phyloP scores from a whole-genome alignment of 129 eudicot species.

The Lonicera japonica region DNA sequence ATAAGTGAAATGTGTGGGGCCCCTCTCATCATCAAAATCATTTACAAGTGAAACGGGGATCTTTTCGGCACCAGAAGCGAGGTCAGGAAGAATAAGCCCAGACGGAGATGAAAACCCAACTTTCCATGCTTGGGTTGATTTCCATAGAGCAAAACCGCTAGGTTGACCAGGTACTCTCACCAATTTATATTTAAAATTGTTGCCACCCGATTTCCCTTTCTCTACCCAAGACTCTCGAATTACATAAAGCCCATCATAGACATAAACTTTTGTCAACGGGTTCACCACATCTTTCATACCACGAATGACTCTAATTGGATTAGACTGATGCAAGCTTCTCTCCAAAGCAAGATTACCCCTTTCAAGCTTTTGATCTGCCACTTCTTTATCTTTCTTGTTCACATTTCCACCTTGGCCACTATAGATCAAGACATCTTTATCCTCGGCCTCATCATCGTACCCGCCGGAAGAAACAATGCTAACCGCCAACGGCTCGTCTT shows the following conservation, averaged over 20 bases:
- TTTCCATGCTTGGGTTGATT: slow-evolving; percentile 44
- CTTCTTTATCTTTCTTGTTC: slow-evolving; percentile 34
- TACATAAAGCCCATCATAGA: slow-evolving; percentile 52
- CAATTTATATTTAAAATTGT: slow-evolving; percentile 48
- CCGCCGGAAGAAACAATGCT: slow-evolving; percentile 64
- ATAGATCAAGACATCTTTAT: slow-evolving; percentile 46
- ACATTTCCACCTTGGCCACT: slow-evolving; percentile 60
- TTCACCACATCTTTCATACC: slow-evolving; percentile 39
- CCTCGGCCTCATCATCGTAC: slow-evolving; percentile 52
- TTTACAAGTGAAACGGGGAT: slow-evolving; percentile 51
- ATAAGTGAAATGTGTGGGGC: slow-evolving; percentile 54
- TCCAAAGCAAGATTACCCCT: slow-evolving; percentile 62
- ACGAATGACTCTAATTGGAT: slow-evolving; percentile 53
- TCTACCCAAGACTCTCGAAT: slow-evolving; percentile 62
- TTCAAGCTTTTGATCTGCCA: slow-evolving; percentile 56
- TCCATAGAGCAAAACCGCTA: slow-evolving; percentile 40
- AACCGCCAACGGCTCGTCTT: slow-evolving; percentile 51
- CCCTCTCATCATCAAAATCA: slow-evolving; percentile 46
- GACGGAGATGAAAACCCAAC: slow-evolving; percentile 31
- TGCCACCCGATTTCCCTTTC: slow-evolving; percentile 52
- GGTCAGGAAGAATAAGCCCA: slow-evolving; percentile 48
- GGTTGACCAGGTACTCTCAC: slow-evolving; percentile 47
- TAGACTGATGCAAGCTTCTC: slow-evolving; percentile 43
- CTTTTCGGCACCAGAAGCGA: slow-evolving; percentile 58
- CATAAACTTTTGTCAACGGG: slow-evolving; percentile 33